phyloP scores from a whole-genome alignment of 306 rosid genomes.

The Medicago lupulina region DNA sequence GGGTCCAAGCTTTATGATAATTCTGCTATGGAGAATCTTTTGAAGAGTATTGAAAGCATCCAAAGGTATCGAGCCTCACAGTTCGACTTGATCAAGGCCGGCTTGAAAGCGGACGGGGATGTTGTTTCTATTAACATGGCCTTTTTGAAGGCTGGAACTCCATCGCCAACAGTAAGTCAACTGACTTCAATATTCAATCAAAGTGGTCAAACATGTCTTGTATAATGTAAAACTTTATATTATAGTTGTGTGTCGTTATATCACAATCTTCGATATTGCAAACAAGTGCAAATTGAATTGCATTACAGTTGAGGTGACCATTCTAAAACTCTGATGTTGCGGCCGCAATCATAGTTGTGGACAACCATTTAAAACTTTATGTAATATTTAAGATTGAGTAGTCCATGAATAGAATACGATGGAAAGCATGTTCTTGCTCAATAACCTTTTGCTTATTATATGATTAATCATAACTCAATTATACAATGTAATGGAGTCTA shows the following conservation, averaged over 20 bases:
- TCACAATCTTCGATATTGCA: background rate
- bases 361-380: background rate
- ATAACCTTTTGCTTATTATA: constrained; percentile 3
- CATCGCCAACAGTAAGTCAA: constrained; percentile 77
- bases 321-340: background rate
- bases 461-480: background rate
- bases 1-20: constrained; percentile 95
- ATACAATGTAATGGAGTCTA: background rate
- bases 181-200: background rate
- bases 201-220: background rate
- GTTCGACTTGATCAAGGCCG: constrained; percentile 81
- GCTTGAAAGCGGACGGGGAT: constrained; percentile 82
- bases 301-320: no score
- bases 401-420: constrained; percentile 12
- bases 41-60: constrained; percentile 84
- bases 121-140: constrained; percentile 84
- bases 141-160: constrained; percentile 89
- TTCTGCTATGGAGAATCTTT: constrained; percentile 87
- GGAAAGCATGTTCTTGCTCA: background rate
- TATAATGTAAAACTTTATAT: background rate
- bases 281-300: background rate
- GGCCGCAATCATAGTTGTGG: background rate
- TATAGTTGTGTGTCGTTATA: background rate
- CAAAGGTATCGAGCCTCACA: constrained; percentile 83
- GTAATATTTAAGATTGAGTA: background rate